Evolutionary conservation across 164 flowering plant genomes (phyloP).

Genomic region (Litsea cubeba): DNA sequence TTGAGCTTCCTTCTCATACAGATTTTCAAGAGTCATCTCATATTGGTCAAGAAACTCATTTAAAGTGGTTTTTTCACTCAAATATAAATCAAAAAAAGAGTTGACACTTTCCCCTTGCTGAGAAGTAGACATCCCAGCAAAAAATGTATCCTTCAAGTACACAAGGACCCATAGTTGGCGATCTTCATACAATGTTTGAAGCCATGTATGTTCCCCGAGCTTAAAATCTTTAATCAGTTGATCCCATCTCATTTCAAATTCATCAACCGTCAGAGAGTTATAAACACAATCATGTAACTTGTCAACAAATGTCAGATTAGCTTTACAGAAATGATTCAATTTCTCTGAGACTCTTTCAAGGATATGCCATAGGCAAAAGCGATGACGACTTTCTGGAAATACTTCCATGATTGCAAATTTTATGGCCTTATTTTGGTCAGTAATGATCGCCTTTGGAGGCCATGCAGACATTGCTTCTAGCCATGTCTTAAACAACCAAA

Average conservation of each 20-base stretch:
- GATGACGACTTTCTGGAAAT: constrained; percentile 69
- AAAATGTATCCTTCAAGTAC: constrained; percentile 12
- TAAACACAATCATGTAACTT: constrained; percentile 62
- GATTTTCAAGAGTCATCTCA: constrained; percentile 5
- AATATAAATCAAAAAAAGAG: constrained; percentile 14
- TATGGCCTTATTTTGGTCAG: constrained; percentile 71
- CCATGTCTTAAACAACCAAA: constrained; percentile 84
- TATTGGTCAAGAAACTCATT: constrained; percentile 8
- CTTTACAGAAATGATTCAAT: constrained; percentile 49
- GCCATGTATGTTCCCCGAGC: constrained; percentile 8
- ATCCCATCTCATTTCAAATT: constrained; percentile 15
- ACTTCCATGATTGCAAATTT: constrained; percentile 63
- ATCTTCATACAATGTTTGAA: constrained; percentile 11
- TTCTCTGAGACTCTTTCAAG: constrained; percentile 72
- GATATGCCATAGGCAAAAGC: constrained; percentile 82
- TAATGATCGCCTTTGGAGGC: constrained; percentile 67
- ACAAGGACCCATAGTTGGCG: constrained; percentile 13
- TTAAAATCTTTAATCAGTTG: constrained; percentile 4
- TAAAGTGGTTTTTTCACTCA: constrained; percentile 2
- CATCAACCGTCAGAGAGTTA: neutral
- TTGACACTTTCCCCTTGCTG: constrained; percentile 4
- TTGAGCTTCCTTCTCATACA: constrained; percentile 8
- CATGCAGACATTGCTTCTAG: constrained; percentile 70
- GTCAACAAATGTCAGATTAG: constrained; percentile 59
- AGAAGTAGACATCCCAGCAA: constrained; percentile 15